Percentiles rank a stretch among this genome's conserved stretches.
phyloP scores from a whole-genome alignment of 2,329 filamentous ascomycete species.

The Tolypocladium guangdongense region DNA sequence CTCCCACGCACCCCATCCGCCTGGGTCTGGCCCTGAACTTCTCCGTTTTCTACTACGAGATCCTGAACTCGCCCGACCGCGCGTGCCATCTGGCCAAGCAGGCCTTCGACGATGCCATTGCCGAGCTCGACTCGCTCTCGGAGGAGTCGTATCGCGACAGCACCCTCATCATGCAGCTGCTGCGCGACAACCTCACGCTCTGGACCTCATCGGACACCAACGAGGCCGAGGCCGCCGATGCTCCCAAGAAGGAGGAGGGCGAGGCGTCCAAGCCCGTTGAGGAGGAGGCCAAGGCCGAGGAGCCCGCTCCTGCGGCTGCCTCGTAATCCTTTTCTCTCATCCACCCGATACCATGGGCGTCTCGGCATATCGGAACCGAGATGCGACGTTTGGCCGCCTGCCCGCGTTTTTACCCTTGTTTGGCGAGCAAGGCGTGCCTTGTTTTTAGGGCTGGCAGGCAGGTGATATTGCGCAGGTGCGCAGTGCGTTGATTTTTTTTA shows the following conservation, averaged over 20 bases:
- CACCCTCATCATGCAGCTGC: constrained; percentile 98
- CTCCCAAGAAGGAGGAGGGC: constrained; percentile 49
- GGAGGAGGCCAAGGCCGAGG: constrained; percentile 32
- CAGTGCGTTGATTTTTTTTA: constrained; percentile 21
- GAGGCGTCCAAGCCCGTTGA: constrained; percentile 31
- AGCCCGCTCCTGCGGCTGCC: constrained; percentile 34
- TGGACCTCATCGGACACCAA: constrained; percentile 91
- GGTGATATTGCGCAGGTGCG: constrained; percentile 21
- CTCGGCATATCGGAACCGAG: constrained; percentile 25
- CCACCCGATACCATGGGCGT: constrained; percentile 26
- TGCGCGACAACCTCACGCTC: constrained; percentile 95
- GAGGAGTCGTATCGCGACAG: constrained; percentile 99
- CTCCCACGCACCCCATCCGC: constrained; percentile 94
- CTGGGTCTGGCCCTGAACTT: constrained; percentile 97
- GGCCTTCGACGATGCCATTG: constrained; percentile 96
- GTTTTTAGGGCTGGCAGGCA: constrained; percentile 22
- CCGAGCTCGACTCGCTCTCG: constrained; percentile 93
- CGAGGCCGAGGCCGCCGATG: constrained; percentile 52
- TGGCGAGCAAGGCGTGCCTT: constrained; percentile 14
- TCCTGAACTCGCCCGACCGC: constrained; percentile 93
- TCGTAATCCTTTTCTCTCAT: constrained; percentile 30
- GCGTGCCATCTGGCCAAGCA: constrained; percentile 99
- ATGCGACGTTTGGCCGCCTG: constrained; percentile 17
- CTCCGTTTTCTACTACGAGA: constrained; percentile 99
- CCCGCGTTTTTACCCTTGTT: constrained; percentile 7